Percentiles rank a stretch among this genome's conserved stretches.
These are phyloP conservation scores for Postia placenta DNA, from an alignment of 768 basidiomycete species.

Conservation along the genomic window DNA sequence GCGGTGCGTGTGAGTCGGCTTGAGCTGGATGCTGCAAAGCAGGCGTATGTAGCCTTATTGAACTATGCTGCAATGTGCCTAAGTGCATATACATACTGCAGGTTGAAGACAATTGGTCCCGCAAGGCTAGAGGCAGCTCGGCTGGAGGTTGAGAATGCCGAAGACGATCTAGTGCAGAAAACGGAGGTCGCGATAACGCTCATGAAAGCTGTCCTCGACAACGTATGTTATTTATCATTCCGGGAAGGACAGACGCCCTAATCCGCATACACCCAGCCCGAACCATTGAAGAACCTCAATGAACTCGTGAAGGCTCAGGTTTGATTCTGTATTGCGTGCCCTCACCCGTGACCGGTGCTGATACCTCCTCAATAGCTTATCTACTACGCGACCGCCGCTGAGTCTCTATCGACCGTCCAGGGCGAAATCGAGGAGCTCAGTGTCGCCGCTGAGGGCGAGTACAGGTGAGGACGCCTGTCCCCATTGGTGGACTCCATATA, in stretches of 20 bases:
- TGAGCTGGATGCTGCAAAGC: slow-evolving; percentile 89
- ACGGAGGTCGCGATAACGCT: slow-evolving; percentile 95
- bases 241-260: slow-evolving; percentile 1
- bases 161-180: slow-evolving; percentile 95
- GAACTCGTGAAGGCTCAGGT: slow-evolving; percentile 89
- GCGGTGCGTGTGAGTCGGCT: slow-evolving; percentile 75
- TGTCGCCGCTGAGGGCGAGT: slow-evolving; percentile 91
- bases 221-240: slow-evolving; percentile 52
- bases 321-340: slow-evolving; percentile 8
- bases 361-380: slow-evolving; percentile 38
- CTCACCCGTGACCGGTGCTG: background rate
- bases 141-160: slow-evolving; percentile 88
- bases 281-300: slow-evolving; percentile 91
- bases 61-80: no score
- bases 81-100: slow-evolving; percentile 22
- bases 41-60: slow-evolving; percentile 74
- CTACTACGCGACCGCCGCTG: slow-evolving; percentile 72
- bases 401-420: slow-evolving; percentile 74
- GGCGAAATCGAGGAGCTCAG: slow-evolving; percentile 92
- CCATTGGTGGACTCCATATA: slow-evolving; percentile 6
- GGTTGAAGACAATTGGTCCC: slow-evolving; percentile 72
- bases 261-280: no score
- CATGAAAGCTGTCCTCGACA: slow-evolving; percentile 98
- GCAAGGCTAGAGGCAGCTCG: slow-evolving; percentile 86
- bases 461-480: slow-evolving; percentile 50